Evolutionary conservation across 1,284 basidiomycete genomes (phyloP), one percentile per base, ranked within the genome.

Genomic region (Naganishia albida): DNA sequence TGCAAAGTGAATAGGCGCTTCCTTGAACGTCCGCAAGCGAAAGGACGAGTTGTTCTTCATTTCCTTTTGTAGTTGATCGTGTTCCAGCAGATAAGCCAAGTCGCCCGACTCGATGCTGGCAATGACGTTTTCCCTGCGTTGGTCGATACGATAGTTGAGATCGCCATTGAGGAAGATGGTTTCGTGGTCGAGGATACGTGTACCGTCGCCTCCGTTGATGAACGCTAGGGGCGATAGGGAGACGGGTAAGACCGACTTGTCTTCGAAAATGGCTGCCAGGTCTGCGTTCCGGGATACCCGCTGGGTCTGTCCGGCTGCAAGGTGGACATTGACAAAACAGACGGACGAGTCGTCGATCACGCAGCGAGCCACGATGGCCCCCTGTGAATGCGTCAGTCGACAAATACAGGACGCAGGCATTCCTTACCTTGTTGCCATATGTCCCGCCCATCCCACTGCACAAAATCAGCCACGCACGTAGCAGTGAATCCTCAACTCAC

Each of bases 161-260:
- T 83, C 82, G 4, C 83, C 75, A 83, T 90, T 80, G 70, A 97
- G 87, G 65, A 98, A 87, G 67, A 93, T 91, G 56, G 95, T 84
- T 73, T 98, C 93, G 78, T 98, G 95, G 74, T 98, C 95, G 38
- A 96, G 81, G 20, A 95, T 87, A 84, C 90, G 92, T n/a, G 89
- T 86, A 0, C 95, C 95, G 75, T 95, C 90, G 0, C 95, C 94
- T 16, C 95, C 95, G 49, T 89, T 88, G 4, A 90, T 86, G 72
- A 89, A 98, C 1, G 88, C 87, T 18, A 87, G 65, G 15, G 63
- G 69, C 2, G 82, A 79, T 46, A 85, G 82, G 7, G 81, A 77
- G 0, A 68, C 50, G 0, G 88, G 84, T 67, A 93, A 88, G 2
- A 92, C 82, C 2, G 83, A 79, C 67, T 87, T 87, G 71, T 90